phyloP scores from a whole-genome alignment of 2,329 filamentous ascomycete species.

The Alternaria ethzedia region DNA sequence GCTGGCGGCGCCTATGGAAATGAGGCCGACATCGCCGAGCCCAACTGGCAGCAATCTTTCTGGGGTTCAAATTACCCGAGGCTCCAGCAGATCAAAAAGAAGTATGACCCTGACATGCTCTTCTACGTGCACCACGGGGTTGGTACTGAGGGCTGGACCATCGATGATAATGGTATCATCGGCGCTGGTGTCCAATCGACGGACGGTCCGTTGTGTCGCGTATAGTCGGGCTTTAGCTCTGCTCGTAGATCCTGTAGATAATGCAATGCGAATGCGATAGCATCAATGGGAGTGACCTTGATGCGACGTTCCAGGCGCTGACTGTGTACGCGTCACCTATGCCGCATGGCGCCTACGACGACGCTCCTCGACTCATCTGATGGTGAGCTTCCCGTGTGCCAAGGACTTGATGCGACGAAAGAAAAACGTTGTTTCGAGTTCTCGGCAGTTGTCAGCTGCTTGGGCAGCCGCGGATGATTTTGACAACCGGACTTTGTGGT shows the following conservation, averaged over 20 bases:
- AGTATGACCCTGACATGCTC: constrained; percentile 38
- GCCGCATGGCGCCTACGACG: constrained; percentile 3
- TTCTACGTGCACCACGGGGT: constrained; percentile 44
- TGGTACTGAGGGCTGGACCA: constrained; percentile 39
- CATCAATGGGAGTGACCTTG: neutral
- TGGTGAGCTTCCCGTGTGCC: constrained; percentile 1
- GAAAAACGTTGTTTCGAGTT: neutral
- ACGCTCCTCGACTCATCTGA: neutral
- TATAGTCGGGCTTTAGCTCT: constrained; percentile 4
- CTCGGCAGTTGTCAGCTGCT: constrained; percentile 4
- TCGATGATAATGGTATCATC: constrained; percentile 35
- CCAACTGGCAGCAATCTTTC: constrained; percentile 49
- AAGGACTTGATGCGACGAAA: constrained; percentile 1
- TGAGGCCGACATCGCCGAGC: constrained; percentile 50
- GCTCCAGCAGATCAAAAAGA: constrained; percentile 37
- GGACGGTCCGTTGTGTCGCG: constrained; percentile 37
- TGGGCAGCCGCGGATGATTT: neutral
- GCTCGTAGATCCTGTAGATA: constrained; percentile 4
- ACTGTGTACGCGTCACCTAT: neutral
- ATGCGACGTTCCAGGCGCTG: neutral
- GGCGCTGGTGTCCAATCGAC: constrained; percentile 42
- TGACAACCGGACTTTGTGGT: neutral
- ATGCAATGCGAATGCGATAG: constrained; percentile 2
- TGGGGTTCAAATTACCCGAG: constrained; percentile 46
- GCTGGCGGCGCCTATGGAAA: constrained; percentile 47